Evolutionary conservation across 805 yeast species (phyloP).

Genomic region (Brettanomyces naardenensis): DNA sequence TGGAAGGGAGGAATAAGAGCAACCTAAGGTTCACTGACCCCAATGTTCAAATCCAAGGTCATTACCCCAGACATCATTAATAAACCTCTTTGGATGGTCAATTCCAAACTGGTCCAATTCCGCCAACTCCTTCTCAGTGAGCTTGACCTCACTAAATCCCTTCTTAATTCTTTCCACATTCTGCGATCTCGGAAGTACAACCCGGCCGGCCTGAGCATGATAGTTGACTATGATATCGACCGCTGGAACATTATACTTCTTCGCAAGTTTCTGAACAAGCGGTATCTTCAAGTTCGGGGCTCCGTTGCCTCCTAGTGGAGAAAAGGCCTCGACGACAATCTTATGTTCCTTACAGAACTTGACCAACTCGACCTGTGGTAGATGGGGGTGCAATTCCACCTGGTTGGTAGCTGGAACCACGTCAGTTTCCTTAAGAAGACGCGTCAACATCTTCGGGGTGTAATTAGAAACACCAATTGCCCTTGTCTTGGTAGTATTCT

Average conservation of each 20-base stretch:
- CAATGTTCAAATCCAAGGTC: constrained; percentile 28
- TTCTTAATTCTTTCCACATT: constrained; percentile 52
- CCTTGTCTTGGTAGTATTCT: constrained; percentile 37
- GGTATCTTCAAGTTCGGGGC: constrained; percentile 55
- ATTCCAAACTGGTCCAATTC: constrained; percentile 23
- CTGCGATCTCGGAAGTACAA: constrained; percentile 62
- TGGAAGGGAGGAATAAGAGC: constrained; percentile 31
- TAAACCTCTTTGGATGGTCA: constrained; percentile 25
- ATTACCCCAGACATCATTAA: constrained; percentile 23
- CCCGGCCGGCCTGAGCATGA: constrained; percentile 53
- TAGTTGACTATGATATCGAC: constrained; percentile 58
- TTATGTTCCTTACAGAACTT: constrained; percentile 29
- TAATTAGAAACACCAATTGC: constrained; percentile 57
- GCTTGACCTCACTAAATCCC: constrained; percentile 27
- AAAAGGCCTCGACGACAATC: constrained; percentile 43
- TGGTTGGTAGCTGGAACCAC: constrained; percentile 50
- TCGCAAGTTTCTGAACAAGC: constrained; percentile 42
- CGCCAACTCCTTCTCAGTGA: constrained; percentile 30
- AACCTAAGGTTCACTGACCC: constrained; percentile 9
- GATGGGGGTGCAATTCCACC: constrained; percentile 42
- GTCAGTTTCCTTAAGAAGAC: constrained; percentile 33
- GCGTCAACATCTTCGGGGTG: constrained; percentile 30
- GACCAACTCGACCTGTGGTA: constrained; percentile 33
- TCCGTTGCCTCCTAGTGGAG: constrained; percentile 59
- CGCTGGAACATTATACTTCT: constrained; percentile 42